phyloP scores from a whole-genome alignment of 2,329 filamentous ascomycete species.

The Xylaria multiplex region DNA sequence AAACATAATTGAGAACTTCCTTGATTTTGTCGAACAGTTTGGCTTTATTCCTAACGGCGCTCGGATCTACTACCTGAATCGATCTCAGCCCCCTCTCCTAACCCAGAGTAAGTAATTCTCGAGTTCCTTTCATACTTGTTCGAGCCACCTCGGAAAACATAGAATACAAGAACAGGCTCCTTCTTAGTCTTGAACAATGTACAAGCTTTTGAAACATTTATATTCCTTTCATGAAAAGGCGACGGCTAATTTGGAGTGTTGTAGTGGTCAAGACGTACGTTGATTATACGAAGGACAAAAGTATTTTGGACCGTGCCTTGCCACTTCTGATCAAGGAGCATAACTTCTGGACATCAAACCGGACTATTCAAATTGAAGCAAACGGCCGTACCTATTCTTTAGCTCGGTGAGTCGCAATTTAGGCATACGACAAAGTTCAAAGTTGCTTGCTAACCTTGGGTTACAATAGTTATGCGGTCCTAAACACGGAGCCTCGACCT shows the following conservation, averaged over 20 bases:
- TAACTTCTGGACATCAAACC: conserved; percentile 70
- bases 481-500: conserved; percentile 72
- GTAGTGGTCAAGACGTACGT: conserved; percentile 69
- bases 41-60: conserved; percentile 76
- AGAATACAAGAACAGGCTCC: neutral
- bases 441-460: neutral
- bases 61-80: conserved; percentile 74
- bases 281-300: conserved; percentile 71
- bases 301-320: conserved; percentile 67
- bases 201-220: neutral
- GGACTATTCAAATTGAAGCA: conserved; percentile 63
- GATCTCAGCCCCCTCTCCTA: conserved; percentile 73
- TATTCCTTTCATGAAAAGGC: no score
- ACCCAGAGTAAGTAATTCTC: conserved; percentile 57
- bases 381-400: conserved; percentile 62
- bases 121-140: neutral
- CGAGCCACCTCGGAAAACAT: neutral
- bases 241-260: conserved; percentile 5
- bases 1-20: conserved; percentile 76
- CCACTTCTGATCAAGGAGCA: conserved; percentile 72
- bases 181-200: neutral
- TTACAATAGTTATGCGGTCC: conserved; percentile 62
- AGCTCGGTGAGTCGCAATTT: conserved; percentile 57
- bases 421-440: neutral
- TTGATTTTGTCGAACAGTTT: conserved; percentile 71